These are phyloP conservation scores for Trichothecium roseum DNA, from an alignment of 2,329 filamentous ascomycete genomes.

Conservation along the genomic window DNA sequence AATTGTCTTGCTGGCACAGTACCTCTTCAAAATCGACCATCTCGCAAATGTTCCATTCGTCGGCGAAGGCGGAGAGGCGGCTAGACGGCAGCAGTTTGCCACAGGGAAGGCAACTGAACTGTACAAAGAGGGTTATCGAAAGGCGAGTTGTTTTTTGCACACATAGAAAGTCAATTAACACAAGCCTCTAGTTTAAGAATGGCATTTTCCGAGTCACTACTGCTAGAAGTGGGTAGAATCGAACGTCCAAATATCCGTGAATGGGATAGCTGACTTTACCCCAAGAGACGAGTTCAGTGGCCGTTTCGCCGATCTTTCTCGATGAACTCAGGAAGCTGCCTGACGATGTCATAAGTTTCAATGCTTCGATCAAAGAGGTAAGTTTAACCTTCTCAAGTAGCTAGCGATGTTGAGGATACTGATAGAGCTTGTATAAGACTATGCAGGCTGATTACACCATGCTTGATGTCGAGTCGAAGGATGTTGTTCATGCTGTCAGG, in stretches of 20 bases:
- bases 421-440: slow-evolving; percentile 6
- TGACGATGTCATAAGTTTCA: slow-evolving; percentile 7
- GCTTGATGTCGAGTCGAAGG: slow-evolving; percentile 11
- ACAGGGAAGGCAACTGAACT: too few relatives aligned
- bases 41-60: too few relatives aligned
- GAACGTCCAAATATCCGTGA: neutral
- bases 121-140: too few relatives aligned
- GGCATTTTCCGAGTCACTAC: slow-evolving; percentile 18
- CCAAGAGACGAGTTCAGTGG: slow-evolving; percentile 14
- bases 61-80: too few relatives aligned
- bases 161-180: too few relatives aligned
- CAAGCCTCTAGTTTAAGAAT: slow-evolving; percentile 16
- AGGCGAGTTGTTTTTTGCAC: too few relatives aligned
- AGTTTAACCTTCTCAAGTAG: neutral
- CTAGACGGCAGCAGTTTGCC: too few relatives aligned
- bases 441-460: slow-evolving; percentile 24
- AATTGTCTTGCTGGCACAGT: too few relatives aligned
- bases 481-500: slow-evolving; percentile 19
- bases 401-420: neutral
- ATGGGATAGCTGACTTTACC: neutral
- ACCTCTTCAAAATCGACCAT: too few relatives aligned
- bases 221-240: slow-evolving; percentile 7
- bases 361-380: slow-evolving; percentile 5
- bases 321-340: slow-evolving; percentile 7
- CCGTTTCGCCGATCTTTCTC: slow-evolving; percentile 19